Conservation (phyloP, 2,329 filamentous ascomycete genomes). For the Periconia macrospinosa region DNA sequence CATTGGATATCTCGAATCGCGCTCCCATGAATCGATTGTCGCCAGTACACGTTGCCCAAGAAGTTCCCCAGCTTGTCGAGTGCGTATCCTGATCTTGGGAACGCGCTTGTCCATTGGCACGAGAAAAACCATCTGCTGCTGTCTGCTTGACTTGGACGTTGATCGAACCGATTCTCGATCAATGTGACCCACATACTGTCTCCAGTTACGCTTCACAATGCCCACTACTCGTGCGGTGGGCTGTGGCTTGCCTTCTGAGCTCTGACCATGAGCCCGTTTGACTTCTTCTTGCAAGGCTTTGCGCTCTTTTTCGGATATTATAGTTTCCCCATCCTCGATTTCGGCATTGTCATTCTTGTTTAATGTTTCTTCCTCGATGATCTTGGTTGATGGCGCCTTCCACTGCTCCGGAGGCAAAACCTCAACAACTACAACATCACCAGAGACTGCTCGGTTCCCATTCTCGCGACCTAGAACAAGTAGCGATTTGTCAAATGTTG, state of each 20-base stretch:
- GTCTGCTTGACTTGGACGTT: constrained; percentile 72
- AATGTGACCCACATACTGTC: constrained; percentile 95
- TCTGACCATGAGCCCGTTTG: constrained; percentile 77
- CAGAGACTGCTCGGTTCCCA: constrained; percentile 91
- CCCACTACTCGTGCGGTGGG: constrained; percentile 93
- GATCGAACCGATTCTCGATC: constrained; percentile 82
- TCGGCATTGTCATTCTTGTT: constrained; percentile 95
- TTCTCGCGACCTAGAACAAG: constrained; percentile 90
- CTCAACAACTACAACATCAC: constrained; percentile 91
- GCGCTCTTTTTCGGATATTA: constrained; percentile 87
- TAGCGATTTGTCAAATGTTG: constrained; percentile 85
- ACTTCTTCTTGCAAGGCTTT: constrained; percentile 89
- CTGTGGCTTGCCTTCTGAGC: constrained; percentile 75
- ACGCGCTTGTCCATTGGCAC: constrained; percentile 98
- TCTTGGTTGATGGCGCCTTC: constrained; percentile 94
- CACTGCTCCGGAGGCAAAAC: constrained; percentile 92
- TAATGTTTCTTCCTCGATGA: constrained; percentile 89
- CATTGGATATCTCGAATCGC: constrained; percentile 87
- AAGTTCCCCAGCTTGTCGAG: constrained; percentile 84
- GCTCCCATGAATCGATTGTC: constrained; percentile 93
- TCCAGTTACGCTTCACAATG: constrained; percentile 93
- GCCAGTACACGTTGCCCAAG: constrained; percentile 90
- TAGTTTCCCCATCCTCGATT: constrained; percentile 67
- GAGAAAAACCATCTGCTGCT: constrained; percentile 90
- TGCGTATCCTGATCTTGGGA: constrained; percentile 91